Conservation (phyloP, 2,329 filamentous ascomycete genomes). For the Fusarium algeriense region DNA sequence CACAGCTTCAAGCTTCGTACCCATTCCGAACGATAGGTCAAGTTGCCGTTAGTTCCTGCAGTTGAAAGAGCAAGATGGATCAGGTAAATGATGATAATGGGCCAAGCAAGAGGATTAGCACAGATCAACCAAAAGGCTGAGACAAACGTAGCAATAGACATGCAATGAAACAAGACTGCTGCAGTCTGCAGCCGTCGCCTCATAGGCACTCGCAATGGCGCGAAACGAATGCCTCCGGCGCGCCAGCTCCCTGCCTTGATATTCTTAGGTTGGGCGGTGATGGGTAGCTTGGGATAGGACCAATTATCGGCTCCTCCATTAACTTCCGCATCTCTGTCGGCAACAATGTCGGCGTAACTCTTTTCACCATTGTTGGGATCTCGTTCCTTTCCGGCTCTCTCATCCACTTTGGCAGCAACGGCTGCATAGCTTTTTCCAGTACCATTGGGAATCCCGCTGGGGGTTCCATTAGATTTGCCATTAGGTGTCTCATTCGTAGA, state of each 20-base stretch:
- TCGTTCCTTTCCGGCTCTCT: conserved; percentile 5
- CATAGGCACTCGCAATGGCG: conserved; percentile 80
- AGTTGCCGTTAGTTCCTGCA: conserved; percentile 78
- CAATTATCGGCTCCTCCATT: conserved; percentile 23
- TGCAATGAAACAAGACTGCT: conserved; percentile 79
- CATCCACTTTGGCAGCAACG: conserved; percentile 23
- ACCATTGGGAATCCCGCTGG: background rate
- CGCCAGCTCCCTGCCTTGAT: conserved; percentile 52
- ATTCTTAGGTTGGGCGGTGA: conserved; percentile 22
- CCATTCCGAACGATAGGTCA: conserved; percentile 80
- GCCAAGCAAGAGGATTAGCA: conserved; percentile 93
- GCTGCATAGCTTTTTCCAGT: conserved; percentile 21
- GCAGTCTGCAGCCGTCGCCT: conserved; percentile 81
- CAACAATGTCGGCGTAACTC: conserved; percentile 42
- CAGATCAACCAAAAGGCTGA: conserved; percentile 91
- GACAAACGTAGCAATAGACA: conserved; percentile 77
- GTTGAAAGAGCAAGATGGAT: conserved; percentile 86
- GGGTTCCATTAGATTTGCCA: conserved; percentile 5
- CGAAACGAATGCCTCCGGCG: conserved; percentile 78
- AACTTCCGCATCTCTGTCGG: conserved; percentile 24
- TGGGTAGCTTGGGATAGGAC: conserved; percentile 49
- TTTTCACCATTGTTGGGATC: conserved; percentile 14
- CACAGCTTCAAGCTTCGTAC: conserved; percentile 81
- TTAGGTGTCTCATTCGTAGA: conserved; percentile 33
- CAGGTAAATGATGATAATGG: conserved; percentile 79